Conservation (phyloP, 345 rosid species). For the Melaleuca alternifolia region DNA sequence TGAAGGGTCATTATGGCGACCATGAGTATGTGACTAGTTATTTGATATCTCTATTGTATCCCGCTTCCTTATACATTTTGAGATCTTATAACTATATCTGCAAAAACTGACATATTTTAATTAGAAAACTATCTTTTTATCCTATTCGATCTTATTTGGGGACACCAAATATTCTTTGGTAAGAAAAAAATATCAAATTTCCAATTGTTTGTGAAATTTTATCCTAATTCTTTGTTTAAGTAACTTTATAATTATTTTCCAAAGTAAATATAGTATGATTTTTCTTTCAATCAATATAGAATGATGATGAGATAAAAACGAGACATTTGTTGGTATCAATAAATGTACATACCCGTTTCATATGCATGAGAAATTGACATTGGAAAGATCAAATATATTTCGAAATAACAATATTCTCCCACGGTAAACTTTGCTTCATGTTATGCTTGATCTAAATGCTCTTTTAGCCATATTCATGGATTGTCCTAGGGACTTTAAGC, state of each 20-base stretch:
- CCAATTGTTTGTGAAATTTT: not conserved
- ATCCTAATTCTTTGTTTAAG: not conserved
- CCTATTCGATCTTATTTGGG: no score
- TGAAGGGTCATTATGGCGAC: not conserved
- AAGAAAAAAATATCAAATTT: no score
- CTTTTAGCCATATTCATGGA: not conserved
- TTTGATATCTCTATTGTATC: not conserved
- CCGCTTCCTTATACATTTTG: rapidly evolving
- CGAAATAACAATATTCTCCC: not conserved
- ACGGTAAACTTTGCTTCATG: not conserved
- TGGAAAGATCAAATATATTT: not conserved
- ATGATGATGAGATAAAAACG: not conserved
- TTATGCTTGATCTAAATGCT: not conserved
- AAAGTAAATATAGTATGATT: not conserved
- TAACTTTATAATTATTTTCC: not conserved
- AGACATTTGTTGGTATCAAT: not conserved
- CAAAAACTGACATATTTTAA: no score
- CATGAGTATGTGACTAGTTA: not conserved
- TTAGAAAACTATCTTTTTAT: no score
- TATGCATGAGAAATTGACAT: not conserved
- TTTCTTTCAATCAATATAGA: not conserved
- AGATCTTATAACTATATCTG: not conserved
- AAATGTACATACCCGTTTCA: not conserved
- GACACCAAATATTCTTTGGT: no score
- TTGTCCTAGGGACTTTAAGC: not conserved